Evolutionary conservation across 805 yeast genomes (phyloP), one percentile per base, ranked within the genome.

Genomic region (Monosporozyma solicola): DNA sequence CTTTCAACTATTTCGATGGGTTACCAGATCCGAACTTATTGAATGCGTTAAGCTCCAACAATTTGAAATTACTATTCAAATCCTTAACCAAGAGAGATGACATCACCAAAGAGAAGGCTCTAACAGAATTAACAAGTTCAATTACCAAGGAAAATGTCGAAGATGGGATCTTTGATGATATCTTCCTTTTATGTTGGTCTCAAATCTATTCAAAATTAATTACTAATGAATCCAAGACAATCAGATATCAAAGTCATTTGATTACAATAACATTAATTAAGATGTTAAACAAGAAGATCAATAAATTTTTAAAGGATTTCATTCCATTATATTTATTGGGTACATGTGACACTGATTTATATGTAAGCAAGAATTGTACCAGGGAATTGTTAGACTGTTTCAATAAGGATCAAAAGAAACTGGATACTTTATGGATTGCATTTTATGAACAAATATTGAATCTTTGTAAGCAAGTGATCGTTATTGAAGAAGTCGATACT

Each of bases 151-250:
- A 46, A 10, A 16, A 50, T 15, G 54, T 57, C 1, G 60, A 66
- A 2, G 61, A 62, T 16, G 49, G 27, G 25, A n/a, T 37, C 41
- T 31, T 29, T n/a, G 83, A 84, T 56, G 86, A 83, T 51, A 60
- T 79, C 27, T 76, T 78, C 20, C 66, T 77, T n/a, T 75, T 74
- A 50, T 77, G 82, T 39, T 87, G 88, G 95, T 75, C 87, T 47
- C 96, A 89, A 66, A 58, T 88, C 22, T 92, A 87, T 61, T 85
- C 97, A 0, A 87, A 89, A 61, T 70, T 91, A 31, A 76, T 94
- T 1, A 74, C 85, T 5, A 94, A 87, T 55, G 80, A 79, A 51
- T 82, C 91, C 2, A 80, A 84, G 57, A 69, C 71, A 13, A 86
- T 89, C 1, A 75, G 97, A 53, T 53, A 70, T 8, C 63, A 74